Percentiles rank a stretch among this genome's conserved stretches.
Conservation (phyloP, 2,329 filamentous ascomycete species). For the Monilinia laxa region DNA sequence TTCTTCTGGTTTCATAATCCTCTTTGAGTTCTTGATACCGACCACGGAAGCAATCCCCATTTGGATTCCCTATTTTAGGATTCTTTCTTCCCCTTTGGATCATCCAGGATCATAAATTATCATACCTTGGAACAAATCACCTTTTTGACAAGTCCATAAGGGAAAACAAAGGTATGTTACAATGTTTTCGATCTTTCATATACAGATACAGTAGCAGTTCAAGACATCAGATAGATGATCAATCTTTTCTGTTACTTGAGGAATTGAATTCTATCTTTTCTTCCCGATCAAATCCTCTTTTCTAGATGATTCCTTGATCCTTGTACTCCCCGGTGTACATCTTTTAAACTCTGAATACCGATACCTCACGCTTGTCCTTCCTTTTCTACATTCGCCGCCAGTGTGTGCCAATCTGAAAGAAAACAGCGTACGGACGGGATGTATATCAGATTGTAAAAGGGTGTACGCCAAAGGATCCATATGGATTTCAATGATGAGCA, state of each 20-base stretch:
- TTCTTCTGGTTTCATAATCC: conserved; percentile 10
- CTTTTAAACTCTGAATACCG: neutral
- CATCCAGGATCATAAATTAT: neutral
- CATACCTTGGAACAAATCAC: conserved; percentile 1
- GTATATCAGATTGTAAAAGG: neutral
- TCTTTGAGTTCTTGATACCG: neutral
- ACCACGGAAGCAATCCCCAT: neutral
- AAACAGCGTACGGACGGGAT: neutral
- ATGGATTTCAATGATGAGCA: neutral
- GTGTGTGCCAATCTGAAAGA: conserved; percentile 5
- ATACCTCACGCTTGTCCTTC: neutral
- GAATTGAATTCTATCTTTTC: conserved; percentile 9
- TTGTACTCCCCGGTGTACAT: neutral
- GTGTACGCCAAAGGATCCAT: conserved; percentile 7
- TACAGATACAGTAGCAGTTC: neutral
- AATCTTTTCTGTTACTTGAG: conserved; percentile 7
- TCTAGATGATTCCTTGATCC: conserved; percentile 1
- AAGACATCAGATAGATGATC: conserved; percentile 9
- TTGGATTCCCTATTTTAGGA: neutral
- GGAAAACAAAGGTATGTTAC: conserved; percentile 8
- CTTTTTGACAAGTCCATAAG: neutral
- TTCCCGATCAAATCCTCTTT: neutral
- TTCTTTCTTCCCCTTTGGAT: neutral
- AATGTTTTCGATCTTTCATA: conserved; percentile 7
- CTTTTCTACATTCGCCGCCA: conserved; percentile 8